Base-by-base conservation (phyloP, 106 monocot species). In the Apostasia shenzhenica region DNA sequence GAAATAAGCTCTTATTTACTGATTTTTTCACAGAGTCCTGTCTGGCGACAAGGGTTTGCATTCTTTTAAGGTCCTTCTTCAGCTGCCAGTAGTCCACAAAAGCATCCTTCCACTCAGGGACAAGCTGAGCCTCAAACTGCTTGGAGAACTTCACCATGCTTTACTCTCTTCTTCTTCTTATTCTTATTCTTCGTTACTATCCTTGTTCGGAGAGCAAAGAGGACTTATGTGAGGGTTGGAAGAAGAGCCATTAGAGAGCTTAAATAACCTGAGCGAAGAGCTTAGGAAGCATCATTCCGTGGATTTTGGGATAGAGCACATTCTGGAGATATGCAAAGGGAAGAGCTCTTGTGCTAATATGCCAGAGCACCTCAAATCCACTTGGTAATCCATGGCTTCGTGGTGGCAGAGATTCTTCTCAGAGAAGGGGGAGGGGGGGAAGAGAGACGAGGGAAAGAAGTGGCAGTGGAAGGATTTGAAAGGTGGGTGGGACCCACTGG, bases 61-160 rank as follows among this genome's bases (percentile, higher is more conserved):
- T 87, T 79, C 79, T 90, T 75, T 99, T 93, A 6, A 99, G 72
- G 70, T 93, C 92, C 72, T 88, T 99, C 73, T 93, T 99, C 2
- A 99, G 83, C 55, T 82, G 90, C 83, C 87, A 80, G 70, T 99
- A 99, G 68, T 99, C 99, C 7, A 99, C 93, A 68, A 99, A 99
- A 43, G 99, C 99, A 42, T 99, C 87, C 84, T 93, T 99, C 99
- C 99, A 99, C 55, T 99, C 99, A 13, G 99, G 99, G 52, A 99
- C 90, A 14, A 99, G 80, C 78, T 93, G 93, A 41, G 83, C 99
- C 67, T 93, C 90, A 72, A 93, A 93, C 67, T 99, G 99, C 78
- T 99, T 99, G 6, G 93, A 93, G 54, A 99, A 99, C 87, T 99
- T 99, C 69, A 99, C 93, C 99, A 93, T 93, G 8, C 50, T 55